A percentile compares a stretch with the other conserved stretches of the same genome.
Conservation (phyloP, 2,329 filamentous ascomycete genomes). For the Hortaea sp. region DNA sequence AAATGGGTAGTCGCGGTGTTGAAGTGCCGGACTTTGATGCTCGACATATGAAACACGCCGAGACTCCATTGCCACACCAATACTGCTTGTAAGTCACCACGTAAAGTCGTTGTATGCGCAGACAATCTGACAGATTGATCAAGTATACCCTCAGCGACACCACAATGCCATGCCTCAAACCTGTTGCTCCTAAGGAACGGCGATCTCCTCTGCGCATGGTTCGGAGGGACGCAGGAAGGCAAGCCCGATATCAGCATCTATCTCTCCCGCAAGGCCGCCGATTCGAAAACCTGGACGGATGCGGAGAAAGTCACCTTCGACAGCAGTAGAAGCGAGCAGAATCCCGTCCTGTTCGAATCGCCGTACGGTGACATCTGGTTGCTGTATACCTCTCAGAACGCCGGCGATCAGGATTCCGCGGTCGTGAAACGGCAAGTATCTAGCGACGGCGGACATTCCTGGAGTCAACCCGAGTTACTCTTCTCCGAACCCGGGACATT, state of each 20-base stretch:
- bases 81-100: not conserved
- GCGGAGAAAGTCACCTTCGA: constrained; percentile 8
- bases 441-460: constrained; percentile 3
- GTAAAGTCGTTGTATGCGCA: too few relatives aligned
- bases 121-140: too few relatives aligned
- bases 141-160: constrained; percentile 1
- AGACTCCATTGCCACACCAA: not conserved
- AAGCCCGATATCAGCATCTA: constrained; percentile 12
- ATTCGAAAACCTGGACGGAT: constrained; percentile 5
- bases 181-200: constrained; percentile 8
- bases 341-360: constrained; percentile 9
- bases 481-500: constrained; percentile 9
- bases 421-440: constrained; percentile 9
- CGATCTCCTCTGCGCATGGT: constrained; percentile 12
- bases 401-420: constrained; percentile 10
- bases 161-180: constrained; percentile 11
- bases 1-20: too few relatives aligned
- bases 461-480: constrained; percentile 3
- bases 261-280: constrained; percentile 2
- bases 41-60: too few relatives aligned
- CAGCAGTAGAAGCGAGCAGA: constrained; percentile 9
- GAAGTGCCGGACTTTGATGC: too few relatives aligned
- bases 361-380: constrained; percentile 9
- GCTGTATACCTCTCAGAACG: constrained; percentile 9
- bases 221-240: constrained; percentile 10